phyloP scores from a whole-genome alignment of 1,284 basidiomycete genomes.

The Fomitopsis betulina region DNA sequence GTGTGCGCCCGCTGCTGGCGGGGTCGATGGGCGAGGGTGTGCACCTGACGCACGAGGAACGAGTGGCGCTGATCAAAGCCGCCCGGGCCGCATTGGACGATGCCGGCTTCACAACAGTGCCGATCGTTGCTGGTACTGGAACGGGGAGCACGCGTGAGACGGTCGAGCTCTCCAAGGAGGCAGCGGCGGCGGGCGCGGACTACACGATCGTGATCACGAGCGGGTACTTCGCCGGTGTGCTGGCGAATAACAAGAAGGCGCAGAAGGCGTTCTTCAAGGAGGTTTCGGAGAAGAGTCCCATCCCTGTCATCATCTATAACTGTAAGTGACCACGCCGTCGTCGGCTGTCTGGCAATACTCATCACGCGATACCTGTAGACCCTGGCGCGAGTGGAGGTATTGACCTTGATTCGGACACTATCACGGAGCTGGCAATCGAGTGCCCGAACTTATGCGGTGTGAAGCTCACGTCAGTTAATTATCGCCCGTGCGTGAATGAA shows the following conservation, averaged over 20 bases:
- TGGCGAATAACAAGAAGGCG: conserved; percentile 57
- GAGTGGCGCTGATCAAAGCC: conserved; percentile 60
- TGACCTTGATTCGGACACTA: conserved; percentile 83
- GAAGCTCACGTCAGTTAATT: conserved; percentile 71
- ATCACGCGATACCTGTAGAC: conserved; percentile 36
- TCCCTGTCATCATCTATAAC: conserved; percentile 53
- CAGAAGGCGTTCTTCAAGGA: conserved; percentile 76
- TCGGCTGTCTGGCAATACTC: neutral
- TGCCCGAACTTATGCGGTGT: conserved; percentile 77
- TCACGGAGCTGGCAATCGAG: conserved; percentile 72
- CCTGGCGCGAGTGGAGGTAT: conserved; percentile 82
- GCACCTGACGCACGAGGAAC: conserved; percentile 73
- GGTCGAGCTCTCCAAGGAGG: conserved; percentile 65
- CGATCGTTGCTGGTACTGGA: conserved; percentile 80
- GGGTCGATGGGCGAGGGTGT: conserved; percentile 82
- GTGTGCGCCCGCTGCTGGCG: conserved; percentile 73
- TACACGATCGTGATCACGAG: conserved; percentile 79
- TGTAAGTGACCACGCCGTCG: conserved; percentile 17
- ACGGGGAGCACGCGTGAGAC: conserved; percentile 78
- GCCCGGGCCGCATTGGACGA: conserved; percentile 69
- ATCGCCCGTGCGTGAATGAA: neutral
- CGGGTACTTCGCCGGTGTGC: conserved; percentile 79
- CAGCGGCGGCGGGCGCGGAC: conserved; percentile 79
- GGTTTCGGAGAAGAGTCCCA: conserved; percentile 70
- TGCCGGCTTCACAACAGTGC: conserved; percentile 54